These are phyloP conservation scores for Cajanus cajan DNA, from an alignment of 306 rosid species.

Conservation along the genomic window DNA sequence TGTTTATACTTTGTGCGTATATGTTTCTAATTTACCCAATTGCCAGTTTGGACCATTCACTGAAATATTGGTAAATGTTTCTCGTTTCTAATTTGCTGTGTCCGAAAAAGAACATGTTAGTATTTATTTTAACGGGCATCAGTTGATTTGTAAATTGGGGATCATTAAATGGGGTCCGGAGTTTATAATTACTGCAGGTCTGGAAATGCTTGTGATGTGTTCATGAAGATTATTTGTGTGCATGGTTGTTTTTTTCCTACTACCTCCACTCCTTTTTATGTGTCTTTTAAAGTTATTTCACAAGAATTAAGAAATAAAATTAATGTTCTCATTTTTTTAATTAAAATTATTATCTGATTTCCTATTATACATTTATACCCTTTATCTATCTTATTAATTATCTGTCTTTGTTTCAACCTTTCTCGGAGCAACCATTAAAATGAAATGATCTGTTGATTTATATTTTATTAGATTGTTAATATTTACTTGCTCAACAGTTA, in stretches of 20 bases:
- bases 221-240: not conserved
- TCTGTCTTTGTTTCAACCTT: not conserved
- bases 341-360: not conserved
- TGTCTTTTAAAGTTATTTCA: not conserved
- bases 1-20: not conserved
- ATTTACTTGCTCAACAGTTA: conserved; percentile 53
- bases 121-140: not conserved
- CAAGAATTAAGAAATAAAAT: not conserved
- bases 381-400: not conserved
- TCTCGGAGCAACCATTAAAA: not conserved
- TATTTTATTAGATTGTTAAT: conserved; percentile 15
- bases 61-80: not conserved
- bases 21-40: not conserved
- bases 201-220: not conserved
- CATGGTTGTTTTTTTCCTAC: not conserved
- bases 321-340: not conserved
- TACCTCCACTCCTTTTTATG: not conserved
- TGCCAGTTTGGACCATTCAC: not conserved
- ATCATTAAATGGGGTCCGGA: not conserved
- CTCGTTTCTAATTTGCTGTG: not conserved
- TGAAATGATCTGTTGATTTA: conserved; percentile 23
- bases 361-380: not conserved
- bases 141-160: not conserved
- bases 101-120: not conserved
- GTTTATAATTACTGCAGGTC: not conserved